Evolutionary conservation across 768 basidiomycete species (phyloP), one percentile per base, ranked within the genome.

Genomic region (Calocybe cyanea): DNA sequence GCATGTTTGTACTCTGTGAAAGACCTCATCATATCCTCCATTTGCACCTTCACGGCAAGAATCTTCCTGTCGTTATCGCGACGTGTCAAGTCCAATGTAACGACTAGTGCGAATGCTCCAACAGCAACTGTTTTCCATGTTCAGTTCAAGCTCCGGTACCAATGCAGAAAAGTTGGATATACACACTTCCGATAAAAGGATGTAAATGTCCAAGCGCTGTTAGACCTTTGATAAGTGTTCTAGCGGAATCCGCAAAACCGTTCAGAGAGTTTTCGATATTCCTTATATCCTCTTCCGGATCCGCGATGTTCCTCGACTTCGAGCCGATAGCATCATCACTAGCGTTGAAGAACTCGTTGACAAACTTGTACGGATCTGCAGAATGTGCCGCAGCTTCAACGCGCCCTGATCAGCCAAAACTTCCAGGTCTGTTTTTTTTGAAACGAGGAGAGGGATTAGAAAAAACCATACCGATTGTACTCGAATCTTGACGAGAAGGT

Each of bases 11-110:
- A 73, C 75, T 75, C 67, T 13, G 76, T 62, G 15, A 79, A 65
- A 1, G 63, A 63, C 11, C 56, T 45, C 69, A 80, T 74, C 64
- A 75, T 67, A 33, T 77, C 66, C 46, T 65, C 67, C 76, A 80
- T 80, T 49, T 75, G 69, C 7, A 71, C 45, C 38, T 73, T 72
- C 5, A 81, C 61, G 3, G 65, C 60, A 2, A 70, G 47, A 6
- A 78, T 66, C 48, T 75, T 77, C 45, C 66, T 69, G 44, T 80
- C 72, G 43, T 81, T 80, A 20, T 76, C 75, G 18, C 72, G 61
- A 18, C 77, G 63, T 2, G 71, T 72, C 43, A 72, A 43, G 42
- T 78, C 76, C 28, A 80, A 60, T 14, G 69, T 68, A 20, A 76
- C 65, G 4, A 75, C 75, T 0, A 75, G 61, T 28, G 71, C 65